These are phyloP conservation scores for Bipolaris bicolor DNA, from an alignment of 2,329 filamentous ascomycete species.

Conservation along the genomic window DNA sequence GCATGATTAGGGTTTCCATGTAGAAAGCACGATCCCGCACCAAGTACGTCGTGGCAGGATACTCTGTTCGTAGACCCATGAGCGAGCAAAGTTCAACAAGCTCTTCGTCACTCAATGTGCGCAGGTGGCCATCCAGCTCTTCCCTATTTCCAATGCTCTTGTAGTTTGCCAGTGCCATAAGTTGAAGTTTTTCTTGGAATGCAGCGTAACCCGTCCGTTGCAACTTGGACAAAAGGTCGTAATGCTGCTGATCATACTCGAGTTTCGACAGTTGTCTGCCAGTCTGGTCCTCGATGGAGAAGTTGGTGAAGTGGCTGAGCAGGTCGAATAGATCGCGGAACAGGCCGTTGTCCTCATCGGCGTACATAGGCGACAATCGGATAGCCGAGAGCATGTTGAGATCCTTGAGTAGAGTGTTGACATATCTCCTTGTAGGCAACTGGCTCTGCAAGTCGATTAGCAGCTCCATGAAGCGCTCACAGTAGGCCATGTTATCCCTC, in stretches of 20 bases:
- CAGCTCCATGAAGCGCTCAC: constrained; percentile 91
- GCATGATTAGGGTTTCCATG: constrained; percentile 74
- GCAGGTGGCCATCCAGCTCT: constrained; percentile 79
- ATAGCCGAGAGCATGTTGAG: constrained; percentile 81
- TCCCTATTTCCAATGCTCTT: constrained; percentile 80
- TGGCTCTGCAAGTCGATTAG: constrained; percentile 91
- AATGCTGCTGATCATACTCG: constrained; percentile 81
- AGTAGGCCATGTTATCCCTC: constrained; percentile 75
- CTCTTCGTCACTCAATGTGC: constrained; percentile 75
- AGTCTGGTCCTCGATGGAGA: constrained; percentile 89
- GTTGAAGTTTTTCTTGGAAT: constrained; percentile 89
- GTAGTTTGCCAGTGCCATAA: constrained; percentile 91
- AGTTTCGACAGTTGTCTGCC: constrained; percentile 74
- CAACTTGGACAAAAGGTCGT: constrained; percentile 74
- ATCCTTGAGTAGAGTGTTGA: constrained; percentile 86
- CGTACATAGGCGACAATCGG: constrained; percentile 77
- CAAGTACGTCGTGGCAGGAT: constrained; percentile 73
- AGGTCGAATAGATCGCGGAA: constrained; percentile 80
- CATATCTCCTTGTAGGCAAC: constrained; percentile 89
- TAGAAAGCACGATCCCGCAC: constrained; percentile 67
- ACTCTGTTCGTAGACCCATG: constrained; percentile 81
- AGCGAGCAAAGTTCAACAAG: constrained; percentile 70
- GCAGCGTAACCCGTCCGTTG: constrained; percentile 76
- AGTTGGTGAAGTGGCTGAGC: constrained; percentile 85
- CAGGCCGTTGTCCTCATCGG: constrained; percentile 74